Percentiles rank a stretch among this genome's conserved stretches.
Evolutionary conservation across 75 land plant species (phyloP).

Genomic region (Adiantum capillusveneris): DNA sequence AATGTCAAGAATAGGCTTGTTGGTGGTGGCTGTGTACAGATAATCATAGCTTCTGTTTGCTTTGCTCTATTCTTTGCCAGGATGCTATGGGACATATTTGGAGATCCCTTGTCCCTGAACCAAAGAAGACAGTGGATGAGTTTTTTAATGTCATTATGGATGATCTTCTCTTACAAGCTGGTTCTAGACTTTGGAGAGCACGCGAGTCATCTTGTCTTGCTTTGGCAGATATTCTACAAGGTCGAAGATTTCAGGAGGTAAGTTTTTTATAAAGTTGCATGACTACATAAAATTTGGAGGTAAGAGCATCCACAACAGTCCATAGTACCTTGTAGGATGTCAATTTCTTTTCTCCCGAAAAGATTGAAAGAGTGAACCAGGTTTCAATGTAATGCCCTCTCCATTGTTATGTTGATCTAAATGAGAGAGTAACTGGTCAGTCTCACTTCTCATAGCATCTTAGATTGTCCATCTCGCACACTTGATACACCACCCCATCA

Average conservation of each 20-base stretch:
- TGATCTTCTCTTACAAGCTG: slow-evolving; percentile 71
- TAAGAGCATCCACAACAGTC: no score
- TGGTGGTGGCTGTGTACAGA: neutral
- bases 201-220: slow-evolving; percentile 97
- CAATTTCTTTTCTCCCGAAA: no score
- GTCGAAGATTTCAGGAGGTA: slow-evolving; percentile 85
- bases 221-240: slow-evolving; percentile 90
- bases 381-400: no score
- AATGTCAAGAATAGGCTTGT: neutral
- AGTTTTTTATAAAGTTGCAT: no score
- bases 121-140: slow-evolving; percentile 89
- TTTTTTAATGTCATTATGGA: slow-evolving; percentile 67
- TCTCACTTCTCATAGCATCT: no score
- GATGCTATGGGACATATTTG: slow-evolving; percentile 99
- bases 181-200: slow-evolving; percentile 96
- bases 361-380: no score
- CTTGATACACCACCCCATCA: no score
- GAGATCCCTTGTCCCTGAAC: slow-evolving; percentile 87
- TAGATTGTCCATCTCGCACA: no score
- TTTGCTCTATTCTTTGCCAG: slow-evolving; percentile 17
- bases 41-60: neutral
- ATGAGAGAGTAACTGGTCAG: no score
- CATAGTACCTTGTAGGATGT: no score
- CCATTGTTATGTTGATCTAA: no score
- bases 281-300: no score